phyloP scores from a whole-genome alignment of 2,329 filamentous ascomycete species.

The Hypocreales sp. region DNA sequence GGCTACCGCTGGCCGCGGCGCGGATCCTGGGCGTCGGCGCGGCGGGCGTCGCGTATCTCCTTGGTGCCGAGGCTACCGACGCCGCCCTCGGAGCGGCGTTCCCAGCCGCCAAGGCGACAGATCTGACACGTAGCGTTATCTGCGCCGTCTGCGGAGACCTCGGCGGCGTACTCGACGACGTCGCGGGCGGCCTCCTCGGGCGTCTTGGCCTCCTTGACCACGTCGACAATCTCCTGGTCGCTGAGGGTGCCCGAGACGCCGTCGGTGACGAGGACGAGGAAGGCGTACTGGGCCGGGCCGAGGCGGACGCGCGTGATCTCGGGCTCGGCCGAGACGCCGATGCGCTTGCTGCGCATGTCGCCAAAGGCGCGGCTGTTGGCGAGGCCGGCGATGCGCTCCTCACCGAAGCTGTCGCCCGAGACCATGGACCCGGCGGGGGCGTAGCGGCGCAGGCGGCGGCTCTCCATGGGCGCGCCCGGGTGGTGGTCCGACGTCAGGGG shows the following conservation, averaged over 20 bases:
- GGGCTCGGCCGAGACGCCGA: slow-evolving; percentile 88
- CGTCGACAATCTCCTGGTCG: slow-evolving; percentile 92
- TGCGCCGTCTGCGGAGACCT: slow-evolving; percentile 54
- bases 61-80: slow-evolving; percentile 81
- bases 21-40: slow-evolving; percentile 67
- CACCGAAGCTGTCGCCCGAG: slow-evolving; percentile 81
- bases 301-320: slow-evolving; percentile 72
- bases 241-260: slow-evolving; percentile 73
- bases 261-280: slow-evolving; percentile 78
- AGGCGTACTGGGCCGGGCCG: slow-evolving; percentile 70
- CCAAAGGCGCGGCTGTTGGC: slow-evolving; percentile 93
- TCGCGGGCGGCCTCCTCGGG: slow-evolving; percentile 71
- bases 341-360: slow-evolving; percentile 79
- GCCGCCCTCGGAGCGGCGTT: slow-evolving; percentile 66
- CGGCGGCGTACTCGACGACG: slow-evolving; percentile 76
- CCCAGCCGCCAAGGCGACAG: slow-evolving; percentile 53
- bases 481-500: slow-evolving; percentile 87
- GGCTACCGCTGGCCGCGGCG: slow-evolving; percentile 49
- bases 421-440: slow-evolving; percentile 63
- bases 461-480: slow-evolving; percentile 73
- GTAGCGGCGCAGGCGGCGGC: slow-evolving; percentile 69
- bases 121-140: slow-evolving; percentile 58
- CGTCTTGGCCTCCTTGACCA: slow-evolving; percentile 84
- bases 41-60: slow-evolving; percentile 75
- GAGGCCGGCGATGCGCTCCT: slow-evolving; percentile 84